Evolutionary conservation across 768 basidiomycete species (phyloP), one percentile per base, ranked within the genome.

Genomic region (Tricholoma terreum): DNA sequence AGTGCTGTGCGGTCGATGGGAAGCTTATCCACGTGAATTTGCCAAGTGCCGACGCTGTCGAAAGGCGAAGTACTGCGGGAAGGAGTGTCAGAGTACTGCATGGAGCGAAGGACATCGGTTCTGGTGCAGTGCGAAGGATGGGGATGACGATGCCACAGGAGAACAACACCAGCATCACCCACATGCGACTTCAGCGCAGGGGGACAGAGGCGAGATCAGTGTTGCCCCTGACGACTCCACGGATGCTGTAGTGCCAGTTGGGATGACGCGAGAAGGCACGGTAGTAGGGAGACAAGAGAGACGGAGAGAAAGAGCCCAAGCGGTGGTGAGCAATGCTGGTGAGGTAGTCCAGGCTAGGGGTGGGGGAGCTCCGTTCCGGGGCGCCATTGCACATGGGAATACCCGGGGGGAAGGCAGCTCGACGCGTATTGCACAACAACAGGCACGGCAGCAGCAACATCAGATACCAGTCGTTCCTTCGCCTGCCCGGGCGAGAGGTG

Each of bases 41-140:
- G 95, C 95, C 8, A 98, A 99, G 69, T 98, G 97, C 67, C 72
- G 97, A 51, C 78, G 96, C 62, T 99, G 97, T 73, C 75, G 96
- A 63, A 97, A 98, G 73, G 97, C 96, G 9, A 99, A 99, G 71
- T 99, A 98, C 70, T 98, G 97, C 66, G 93, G 93, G 22, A 98
- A 98, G 72, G 91, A 94, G 63, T 98, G 95, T 67, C 95, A 97
- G 76, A 93, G 90, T 62, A 90, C 87, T 15, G 96, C 95, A 1
- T 98, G 94, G 95, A 90, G 89, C 61, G 94, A 95, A 65, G 95
- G 96, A 0, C 95, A 98, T 70, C 78, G 95, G 55, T 98, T 95
- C 68, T 95, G 94, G 94, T 95, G 92, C 66, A 87, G 84, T 58
- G 88, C 84, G 10, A 80, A 77, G 62, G 81, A 81, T 34, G 77